Evolutionary conservation across 1,284 basidiomycete genomes (phyloP).

Genomic region (Sanghuangporus weigelae): DNA sequence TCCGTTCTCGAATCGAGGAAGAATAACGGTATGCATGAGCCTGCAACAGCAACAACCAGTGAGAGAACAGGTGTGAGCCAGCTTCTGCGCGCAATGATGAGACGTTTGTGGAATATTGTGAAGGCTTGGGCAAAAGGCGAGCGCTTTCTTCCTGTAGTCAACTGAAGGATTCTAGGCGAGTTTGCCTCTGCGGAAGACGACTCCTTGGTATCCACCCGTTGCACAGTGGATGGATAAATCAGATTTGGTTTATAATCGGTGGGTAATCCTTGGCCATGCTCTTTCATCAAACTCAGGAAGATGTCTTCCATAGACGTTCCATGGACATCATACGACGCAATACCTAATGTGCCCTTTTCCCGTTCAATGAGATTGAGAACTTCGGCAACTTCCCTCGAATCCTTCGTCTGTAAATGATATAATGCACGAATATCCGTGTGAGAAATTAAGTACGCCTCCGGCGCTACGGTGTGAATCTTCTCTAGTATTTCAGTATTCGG

Average conservation of each 20-base stretch:
- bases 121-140: slow-evolving; percentile 54
- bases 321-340: slow-evolving; percentile 59
- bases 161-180: slow-evolving; percentile 26
- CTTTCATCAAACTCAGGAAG: slow-evolving; percentile 67
- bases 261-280: slow-evolving; percentile 28
- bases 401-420: slow-evolving; percentile 57
- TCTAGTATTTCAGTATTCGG: slow-evolving; percentile 35
- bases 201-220: not conserved
- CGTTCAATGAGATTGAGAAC: slow-evolving; percentile 53
- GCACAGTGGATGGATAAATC: not conserved
- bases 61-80: slow-evolving; percentile 64
- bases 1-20: slow-evolving; percentile 50
- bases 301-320: slow-evolving; percentile 78
- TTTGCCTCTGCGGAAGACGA: not conserved
- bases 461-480: slow-evolving; percentile 42
- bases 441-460: slow-evolving; percentile 37
- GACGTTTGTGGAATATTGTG: slow-evolving; percentile 70
- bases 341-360: slow-evolving; percentile 31
- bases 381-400: slow-evolving; percentile 44
- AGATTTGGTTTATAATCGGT: not conserved
- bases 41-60: slow-evolving; percentile 57
- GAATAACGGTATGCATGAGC: slow-evolving; percentile 58
- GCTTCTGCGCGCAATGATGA: slow-evolving; percentile 57
- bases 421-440: slow-evolving; percentile 36
- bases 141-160: slow-evolving; percentile 45